Percentiles rank a stretch among this genome's conserved stretches.
These are phyloP conservation scores for Monosporozyma solicola DNA, from an alignment of 805 yeast genomes.

Conservation along the genomic window DNA sequence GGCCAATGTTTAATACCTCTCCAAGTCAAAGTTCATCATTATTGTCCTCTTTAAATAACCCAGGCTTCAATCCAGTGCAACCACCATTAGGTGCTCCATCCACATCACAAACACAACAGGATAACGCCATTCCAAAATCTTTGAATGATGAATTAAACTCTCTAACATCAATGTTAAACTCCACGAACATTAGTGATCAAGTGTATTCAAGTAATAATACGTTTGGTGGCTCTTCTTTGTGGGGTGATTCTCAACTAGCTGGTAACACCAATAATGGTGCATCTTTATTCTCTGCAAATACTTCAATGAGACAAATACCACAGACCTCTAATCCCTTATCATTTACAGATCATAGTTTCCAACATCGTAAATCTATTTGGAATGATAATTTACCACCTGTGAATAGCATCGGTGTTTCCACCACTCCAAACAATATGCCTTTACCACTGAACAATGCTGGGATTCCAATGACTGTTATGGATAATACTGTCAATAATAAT, in stretches of 20 bases:
- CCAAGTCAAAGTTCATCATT: not conserved
- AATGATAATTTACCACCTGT: constrained; percentile 7
- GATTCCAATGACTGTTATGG: not conserved
- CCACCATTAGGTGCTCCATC: not conserved
- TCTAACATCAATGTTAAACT: constrained; percentile 20
- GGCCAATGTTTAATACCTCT: not conserved
- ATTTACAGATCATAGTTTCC: not conserved
- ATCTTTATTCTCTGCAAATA: not conserved
- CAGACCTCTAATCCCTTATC: not conserved
- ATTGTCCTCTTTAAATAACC: not conserved
- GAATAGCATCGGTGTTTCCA: not conserved
- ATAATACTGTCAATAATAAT: not conserved
- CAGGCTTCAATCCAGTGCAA: not conserved
- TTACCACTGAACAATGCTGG: not conserved
- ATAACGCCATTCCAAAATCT: constrained; percentile 8
- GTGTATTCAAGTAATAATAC: not conserved
- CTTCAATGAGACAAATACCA: not conserved
- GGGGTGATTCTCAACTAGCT: not conserved
- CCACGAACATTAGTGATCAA: constrained; percentile 15
- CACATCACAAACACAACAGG: not conserved
- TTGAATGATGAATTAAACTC: constrained; percentile 22
- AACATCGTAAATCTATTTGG: constrained; percentile 24
- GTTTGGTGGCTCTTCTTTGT: not conserved
- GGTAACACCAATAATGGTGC: not conserved
- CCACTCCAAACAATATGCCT: not conserved